phyloP scores from a whole-genome alignment of 371 early-diverging fungal species.

The Haplosporangium sp. region DNA sequence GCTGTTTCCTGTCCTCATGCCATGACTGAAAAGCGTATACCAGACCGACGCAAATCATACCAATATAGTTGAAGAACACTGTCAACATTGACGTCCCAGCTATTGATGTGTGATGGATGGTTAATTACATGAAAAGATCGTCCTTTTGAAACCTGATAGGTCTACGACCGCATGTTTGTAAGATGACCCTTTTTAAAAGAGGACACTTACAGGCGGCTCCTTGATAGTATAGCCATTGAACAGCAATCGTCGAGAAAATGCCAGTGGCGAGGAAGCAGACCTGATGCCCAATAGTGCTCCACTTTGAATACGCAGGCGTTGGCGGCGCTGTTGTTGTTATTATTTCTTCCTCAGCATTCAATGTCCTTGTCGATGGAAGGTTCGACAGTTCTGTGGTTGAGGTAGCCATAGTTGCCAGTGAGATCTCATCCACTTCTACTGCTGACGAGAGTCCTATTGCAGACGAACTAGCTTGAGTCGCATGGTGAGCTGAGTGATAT shows the following conservation, averaged over 20 bases:
- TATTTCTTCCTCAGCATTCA: not conserved
- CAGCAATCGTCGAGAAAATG: slow-evolving; percentile 66
- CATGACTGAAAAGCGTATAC: slow-evolving; percentile 58
- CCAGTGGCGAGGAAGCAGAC: slow-evolving; percentile 67
- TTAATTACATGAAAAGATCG: slow-evolving; percentile 4
- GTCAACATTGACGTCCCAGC: slow-evolving; percentile 67
- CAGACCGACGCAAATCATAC: slow-evolving; percentile 71
- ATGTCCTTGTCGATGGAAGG: not conserved
- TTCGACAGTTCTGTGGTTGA: slow-evolving; percentile 16
- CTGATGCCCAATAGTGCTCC: slow-evolving; percentile 62
- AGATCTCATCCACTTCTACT: slow-evolving; percentile 12
- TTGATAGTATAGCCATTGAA: slow-evolving; percentile 74
- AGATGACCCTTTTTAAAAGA: not conserved
- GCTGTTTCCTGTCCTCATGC: slow-evolving; percentile 32
- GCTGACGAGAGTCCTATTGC: not conserved
- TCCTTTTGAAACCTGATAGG: not conserved
- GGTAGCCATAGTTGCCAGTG: slow-evolving; percentile 1
- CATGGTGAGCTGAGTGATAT: too few relatives aligned
- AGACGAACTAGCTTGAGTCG: not conserved
- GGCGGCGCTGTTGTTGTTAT: not conserved
- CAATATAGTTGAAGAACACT: slow-evolving; percentile 66
- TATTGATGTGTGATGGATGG: slow-evolving; percentile 16
- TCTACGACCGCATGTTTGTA: not conserved
- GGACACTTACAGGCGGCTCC: slow-evolving; percentile 70
- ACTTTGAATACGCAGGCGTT: slow-evolving; percentile 23